Evolutionary conservation across 768 basidiomycete genomes (phyloP).

Genomic region (Phaeotremella skinneri): DNA sequence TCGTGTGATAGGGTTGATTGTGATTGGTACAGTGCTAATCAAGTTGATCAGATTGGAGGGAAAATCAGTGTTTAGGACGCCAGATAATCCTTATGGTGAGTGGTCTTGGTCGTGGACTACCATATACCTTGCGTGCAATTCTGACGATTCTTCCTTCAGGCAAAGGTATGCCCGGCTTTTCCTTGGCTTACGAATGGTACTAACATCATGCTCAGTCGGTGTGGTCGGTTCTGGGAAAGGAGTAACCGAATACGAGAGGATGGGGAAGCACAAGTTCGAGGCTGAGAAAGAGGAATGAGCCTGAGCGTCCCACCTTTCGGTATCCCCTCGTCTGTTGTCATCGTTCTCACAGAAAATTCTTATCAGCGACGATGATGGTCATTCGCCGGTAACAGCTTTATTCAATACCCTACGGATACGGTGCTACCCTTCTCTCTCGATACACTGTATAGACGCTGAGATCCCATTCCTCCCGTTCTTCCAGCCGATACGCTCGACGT

Average conservation of each 20-base stretch:
- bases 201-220: constrained; percentile 43
- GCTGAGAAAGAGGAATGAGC: constrained; percentile 27
- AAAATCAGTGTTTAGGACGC: constrained; percentile 50
- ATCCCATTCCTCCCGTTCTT: not conserved
- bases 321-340: not conserved
- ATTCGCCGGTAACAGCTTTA: not conserved
- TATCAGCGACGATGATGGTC: not conserved
- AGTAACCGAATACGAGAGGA: constrained; percentile 47
- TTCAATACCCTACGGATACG: not conserved
- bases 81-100: constrained; percentile 48
- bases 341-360: constrained; percentile 1
- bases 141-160: constrained; percentile 16
- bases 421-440: not conserved
- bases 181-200: constrained; percentile 2
- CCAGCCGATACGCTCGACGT: not conserved
- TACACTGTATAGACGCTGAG: not conserved
- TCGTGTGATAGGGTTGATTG: not conserved
- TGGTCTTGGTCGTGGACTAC: not conserved
- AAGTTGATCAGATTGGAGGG: constrained; percentile 41
- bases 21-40: not conserved
- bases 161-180: constrained; percentile 23
- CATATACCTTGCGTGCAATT: not conserved
- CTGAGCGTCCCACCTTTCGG: not conserved
- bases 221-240: constrained; percentile 50
- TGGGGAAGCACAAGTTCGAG: constrained; percentile 53